A percentile compares a stretch with the other conserved stretches of the same genome.
These are phyloP conservation scores for Entomophthora muscae DNA, from an alignment of 371 early-diverging fungal genomes.

Conservation along the genomic window DNA sequence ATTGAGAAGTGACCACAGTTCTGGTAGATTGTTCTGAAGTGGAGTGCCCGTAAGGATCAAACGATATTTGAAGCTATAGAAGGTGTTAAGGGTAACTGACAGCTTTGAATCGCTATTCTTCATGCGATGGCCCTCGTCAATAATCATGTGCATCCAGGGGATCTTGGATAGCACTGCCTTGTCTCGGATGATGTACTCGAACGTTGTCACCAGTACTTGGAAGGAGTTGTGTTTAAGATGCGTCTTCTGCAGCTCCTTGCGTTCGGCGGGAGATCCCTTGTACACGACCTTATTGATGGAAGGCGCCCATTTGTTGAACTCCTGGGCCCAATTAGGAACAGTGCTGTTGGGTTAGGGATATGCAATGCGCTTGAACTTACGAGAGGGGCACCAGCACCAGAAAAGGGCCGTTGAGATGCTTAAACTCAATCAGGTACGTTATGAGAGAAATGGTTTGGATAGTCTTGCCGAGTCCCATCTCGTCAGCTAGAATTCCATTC, in stretches of 20 bases:
- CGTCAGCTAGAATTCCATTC: slow-evolving; percentile 97
- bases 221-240: slow-evolving; percentile 61
- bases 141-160: slow-evolving; percentile 90
- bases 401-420: slow-evolving; percentile 82
- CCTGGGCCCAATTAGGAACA: slow-evolving; percentile 91
- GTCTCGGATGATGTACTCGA: slow-evolving; percentile 94
- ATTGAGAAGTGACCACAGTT: slow-evolving; percentile 96
- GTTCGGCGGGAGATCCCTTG: slow-evolving; percentile 64
- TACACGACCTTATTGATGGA: slow-evolving; percentile 75
- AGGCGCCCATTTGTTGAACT: slow-evolving; percentile 98
- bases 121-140: slow-evolving; percentile 99
- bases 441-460: slow-evolving; percentile 97
- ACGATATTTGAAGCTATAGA: slow-evolving; percentile 77
- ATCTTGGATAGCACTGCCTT: slow-evolving; percentile 61
- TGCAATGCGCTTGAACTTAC: slow-evolving; percentile 28
- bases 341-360: slow-evolving; percentile 25
- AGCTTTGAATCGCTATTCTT: slow-evolving; percentile 90
- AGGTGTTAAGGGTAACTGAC: slow-evolving; percentile 59
- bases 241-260: slow-evolving; percentile 50
- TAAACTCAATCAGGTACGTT: slow-evolving; percentile 79
- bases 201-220: slow-evolving; percentile 95
- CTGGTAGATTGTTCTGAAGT: slow-evolving; percentile 96
- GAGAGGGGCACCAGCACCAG: slow-evolving; percentile 86
- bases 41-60: slow-evolving; percentile 98
- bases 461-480: slow-evolving; percentile 96